Evolutionary conservation across 2,329 filamentous ascomycete genomes (phyloP).

Genomic region (Ophiosphaerella narmari): DNA sequence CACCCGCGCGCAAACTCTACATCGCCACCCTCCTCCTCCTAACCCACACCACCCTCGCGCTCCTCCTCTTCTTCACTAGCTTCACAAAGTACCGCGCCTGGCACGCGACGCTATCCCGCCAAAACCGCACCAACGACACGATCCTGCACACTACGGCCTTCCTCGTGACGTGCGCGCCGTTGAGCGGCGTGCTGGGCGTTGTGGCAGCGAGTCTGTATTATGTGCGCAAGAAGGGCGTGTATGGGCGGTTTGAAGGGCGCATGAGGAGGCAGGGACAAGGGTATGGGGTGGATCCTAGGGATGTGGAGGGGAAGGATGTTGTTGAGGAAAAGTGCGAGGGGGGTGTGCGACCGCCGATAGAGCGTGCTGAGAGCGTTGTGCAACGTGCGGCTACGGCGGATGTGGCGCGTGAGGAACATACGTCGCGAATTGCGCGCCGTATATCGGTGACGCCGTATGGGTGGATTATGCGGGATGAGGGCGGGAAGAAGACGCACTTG

Average conservation of each 20-base stretch:
- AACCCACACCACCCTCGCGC: neutral
- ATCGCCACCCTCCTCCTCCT: neutral
- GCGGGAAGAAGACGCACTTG: neutral
- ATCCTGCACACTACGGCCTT: conserved; percentile 3
- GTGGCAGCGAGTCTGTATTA: conserved; percentile 6
- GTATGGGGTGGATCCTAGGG: conserved; percentile 8
- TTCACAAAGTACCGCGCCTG: neutral
- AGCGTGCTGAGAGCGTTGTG: no score
- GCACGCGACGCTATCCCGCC: neutral
- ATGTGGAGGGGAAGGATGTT: neutral
- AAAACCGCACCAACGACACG: neutral
- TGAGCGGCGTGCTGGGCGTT: conserved; percentile 3
- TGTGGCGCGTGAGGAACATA: no score
- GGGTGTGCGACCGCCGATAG: neutral
- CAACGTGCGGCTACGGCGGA: neutral
- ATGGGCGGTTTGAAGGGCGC: conserved; percentile 5
- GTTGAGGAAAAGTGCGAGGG: neutral
- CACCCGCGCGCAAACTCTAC: no score
- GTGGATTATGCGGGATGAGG: neutral
- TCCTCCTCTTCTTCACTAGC: conserved; percentile 4
- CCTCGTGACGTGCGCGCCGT: conserved; percentile 4
- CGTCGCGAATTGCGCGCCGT: neutral
- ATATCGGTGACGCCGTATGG: neutral
- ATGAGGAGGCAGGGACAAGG: conserved; percentile 4
- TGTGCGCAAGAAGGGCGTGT: conserved; percentile 2